Percentiles rank a stretch among this genome's conserved stretches.
Evolutionary conservation across 371 early-diverging fungal genomes (phyloP).

Genomic region (Neoconidiobolus thromboides): DNA sequence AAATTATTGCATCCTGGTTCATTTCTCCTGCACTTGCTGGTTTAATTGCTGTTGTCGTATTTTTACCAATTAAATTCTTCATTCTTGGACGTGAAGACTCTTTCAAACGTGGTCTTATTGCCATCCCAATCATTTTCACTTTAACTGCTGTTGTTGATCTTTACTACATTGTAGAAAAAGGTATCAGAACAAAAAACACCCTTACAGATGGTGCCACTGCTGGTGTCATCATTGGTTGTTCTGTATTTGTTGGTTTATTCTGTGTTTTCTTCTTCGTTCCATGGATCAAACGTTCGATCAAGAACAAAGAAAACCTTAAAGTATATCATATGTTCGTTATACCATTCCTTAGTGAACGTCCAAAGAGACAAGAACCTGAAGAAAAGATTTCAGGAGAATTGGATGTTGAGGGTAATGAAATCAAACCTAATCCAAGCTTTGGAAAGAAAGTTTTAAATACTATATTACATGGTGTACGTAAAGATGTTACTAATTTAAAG

Average conservation of each 20-base stretch:
- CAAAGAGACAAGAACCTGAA: conserved; percentile 10
- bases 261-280: conserved; percentile 37
- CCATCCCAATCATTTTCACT: conserved; percentile 61
- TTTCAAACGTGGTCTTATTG: conserved; percentile 45
- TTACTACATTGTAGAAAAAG: conserved; percentile 55
- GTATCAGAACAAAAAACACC: conserved; percentile 25
- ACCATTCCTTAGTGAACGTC: conserved; percentile 23
- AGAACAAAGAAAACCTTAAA: conserved; percentile 34
- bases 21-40: conserved; percentile 52
- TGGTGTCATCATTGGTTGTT: conserved; percentile 34
- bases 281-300: conserved; percentile 40
- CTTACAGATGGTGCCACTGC: conserved; percentile 13
- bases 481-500: conserved; percentile 34
- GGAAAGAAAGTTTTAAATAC: conserved; percentile 2
- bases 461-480: conserved; percentile 21
- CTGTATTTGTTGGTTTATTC: conserved; percentile 25
- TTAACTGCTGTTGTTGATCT: conserved; percentile 40
- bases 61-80: conserved; percentile 32
- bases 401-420: neutral
- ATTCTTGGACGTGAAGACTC: conserved; percentile 41
- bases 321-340: conserved; percentile 46
- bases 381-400: neutral
- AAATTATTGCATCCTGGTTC: conserved; percentile 63
- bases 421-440: conserved; percentile 5
- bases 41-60: conserved; percentile 39